A percentile compares a stretch with the other conserved stretches of the same genome.
Evolutionary conservation across 257 asterid genomes (phyloP).

Genomic region (Solanum sejunctum): DNA sequence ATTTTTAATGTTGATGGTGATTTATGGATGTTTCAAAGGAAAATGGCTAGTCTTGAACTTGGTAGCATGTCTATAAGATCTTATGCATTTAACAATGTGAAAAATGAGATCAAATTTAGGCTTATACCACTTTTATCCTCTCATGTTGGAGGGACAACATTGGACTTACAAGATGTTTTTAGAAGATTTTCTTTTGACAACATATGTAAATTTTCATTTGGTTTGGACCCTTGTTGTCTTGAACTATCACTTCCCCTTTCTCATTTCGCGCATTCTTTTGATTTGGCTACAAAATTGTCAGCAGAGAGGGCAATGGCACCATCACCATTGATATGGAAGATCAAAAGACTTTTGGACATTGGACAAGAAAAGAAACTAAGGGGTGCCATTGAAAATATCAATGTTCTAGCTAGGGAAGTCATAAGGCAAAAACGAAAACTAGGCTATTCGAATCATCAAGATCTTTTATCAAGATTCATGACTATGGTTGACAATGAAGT

Average conservation of each 20-base stretch:
- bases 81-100: constrained; percentile 25
- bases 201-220: constrained; percentile 36
- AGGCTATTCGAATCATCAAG: constrained; percentile 12
- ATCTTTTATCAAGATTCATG: constrained; percentile 33
- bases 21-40: constrained; percentile 26
- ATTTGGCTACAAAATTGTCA: constrained; percentile 28
- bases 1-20: constrained; percentile 42
- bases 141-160: background rate
- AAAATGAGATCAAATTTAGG: constrained; percentile 19
- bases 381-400: constrained; percentile 9
- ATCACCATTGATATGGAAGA: constrained; percentile 28
- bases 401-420: constrained; percentile 21
- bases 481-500: constrained; percentile 10
- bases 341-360: constrained; percentile 11
- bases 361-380: constrained; percentile 22
- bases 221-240: constrained; percentile 31
- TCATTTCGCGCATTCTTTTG: constrained; percentile 22
- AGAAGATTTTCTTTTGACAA: constrained; percentile 27
- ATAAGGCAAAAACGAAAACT: constrained; percentile 15
- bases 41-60: constrained; percentile 25
- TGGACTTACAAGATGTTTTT: constrained; percentile 35
- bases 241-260: constrained; percentile 23
- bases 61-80: constrained; percentile 14
- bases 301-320: constrained; percentile 34
- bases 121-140: constrained; percentile 18